Percentiles rank a stretch among this genome's conserved stretches.
These are phyloP conservation scores for Crithidia expoeki DNA, from an alignment of 208 protist genomes.

Conservation along the genomic window DNA sequence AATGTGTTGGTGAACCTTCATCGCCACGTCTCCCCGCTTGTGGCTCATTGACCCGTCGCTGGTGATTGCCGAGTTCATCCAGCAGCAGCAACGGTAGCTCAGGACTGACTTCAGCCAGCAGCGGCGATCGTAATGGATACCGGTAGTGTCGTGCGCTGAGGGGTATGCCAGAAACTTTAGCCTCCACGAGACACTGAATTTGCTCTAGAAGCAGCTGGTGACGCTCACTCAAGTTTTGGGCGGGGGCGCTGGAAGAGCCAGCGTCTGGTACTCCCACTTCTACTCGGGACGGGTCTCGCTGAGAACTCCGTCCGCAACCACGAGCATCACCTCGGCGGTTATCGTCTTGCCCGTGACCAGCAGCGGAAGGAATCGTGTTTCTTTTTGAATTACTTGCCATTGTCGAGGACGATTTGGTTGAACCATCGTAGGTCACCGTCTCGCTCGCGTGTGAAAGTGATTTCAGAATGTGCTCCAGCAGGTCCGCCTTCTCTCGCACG, in stretches of 20 bases:
- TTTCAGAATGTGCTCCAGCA: slow-evolving; percentile 52
- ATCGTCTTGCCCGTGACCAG: too few species aligned
- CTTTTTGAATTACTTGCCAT: too few species aligned
- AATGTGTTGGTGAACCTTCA: too few species aligned
- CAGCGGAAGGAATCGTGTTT: too few species aligned
- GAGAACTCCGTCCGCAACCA: neutral
- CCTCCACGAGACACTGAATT: slow-evolving; percentile 72
- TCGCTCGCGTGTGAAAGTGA: slow-evolving; percentile 39
- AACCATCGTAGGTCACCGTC: slow-evolving; percentile 17
- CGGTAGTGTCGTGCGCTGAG: slow-evolving; percentile 52
- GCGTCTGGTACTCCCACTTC: neutral
- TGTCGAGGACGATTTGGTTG: too few species aligned
- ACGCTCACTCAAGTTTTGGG: slow-evolving; percentile 19
- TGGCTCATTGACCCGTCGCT: too few species aligned
- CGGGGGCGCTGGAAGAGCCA: neutral
- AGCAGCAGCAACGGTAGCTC: slow-evolving; percentile 57
- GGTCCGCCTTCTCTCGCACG: slow-evolving; percentile 28
- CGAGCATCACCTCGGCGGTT: too few species aligned
- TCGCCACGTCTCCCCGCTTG: too few species aligned
- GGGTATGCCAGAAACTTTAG: slow-evolving; percentile 47
- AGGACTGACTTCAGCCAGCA: slow-evolving; percentile 45
- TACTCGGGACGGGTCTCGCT: neutral
- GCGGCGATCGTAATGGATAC: slow-evolving; percentile 52
- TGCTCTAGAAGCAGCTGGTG: slow-evolving; percentile 60
- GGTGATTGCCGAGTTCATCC: slow-evolving; percentile 29